Evolutionary conservation across 2,329 filamentous ascomycete genomes (phyloP), one percentile per base, ranked within the genome.

Genomic region (Metarhizium sp.): DNA sequence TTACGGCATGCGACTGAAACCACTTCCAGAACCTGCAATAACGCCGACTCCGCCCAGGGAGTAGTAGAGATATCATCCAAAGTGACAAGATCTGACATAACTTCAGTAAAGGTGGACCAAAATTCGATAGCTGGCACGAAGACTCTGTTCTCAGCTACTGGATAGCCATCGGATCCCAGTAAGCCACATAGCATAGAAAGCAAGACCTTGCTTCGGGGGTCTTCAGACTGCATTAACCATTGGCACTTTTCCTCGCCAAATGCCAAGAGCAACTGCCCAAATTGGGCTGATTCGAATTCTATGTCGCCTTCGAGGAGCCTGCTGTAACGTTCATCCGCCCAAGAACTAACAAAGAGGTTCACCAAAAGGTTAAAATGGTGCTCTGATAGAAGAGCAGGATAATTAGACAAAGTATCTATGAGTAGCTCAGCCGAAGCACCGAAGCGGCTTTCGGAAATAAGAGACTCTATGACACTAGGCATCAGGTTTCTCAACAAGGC

Each of bases 71-170:
- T 70, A 29, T 78, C 74, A n/a, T 75, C 75, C 1, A 78, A 77
- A 58, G 77, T 81, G 49, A 79, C 71, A 10, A 71, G 75, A 65
- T 84, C 87, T 57, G 77, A 80, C 74, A 84, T 76, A 13, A 81
- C 80, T 69, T 91, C 88, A 6, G 88, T 81, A 65, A 86, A 90
- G 1, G 82, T 85, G 18, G 82, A 86, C 89, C 90, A 94, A 66
- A 94, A 92, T 63, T 94, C 88, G 14, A 92, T 77, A 1, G 85
- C 82, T 1, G 84, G 81, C 0, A 88, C 80, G 55, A 90, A 91
- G 11, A 91, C 82, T 59, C 82, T 84, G 63, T 94, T 87, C 55
- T 92, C 88, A 4, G 80, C 80, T 1, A 85, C 84, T 1, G 87
- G 81, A 61, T 82, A 79, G 2, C 88, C 88, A 13, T 82, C 75